A percentile compares a stretch with the other conserved stretches of the same genome.
These are phyloP conservation scores for Lodderomyces parapsilosis DNA, from an alignment of 1,139 yeast species.

Conservation along the genomic window DNA sequence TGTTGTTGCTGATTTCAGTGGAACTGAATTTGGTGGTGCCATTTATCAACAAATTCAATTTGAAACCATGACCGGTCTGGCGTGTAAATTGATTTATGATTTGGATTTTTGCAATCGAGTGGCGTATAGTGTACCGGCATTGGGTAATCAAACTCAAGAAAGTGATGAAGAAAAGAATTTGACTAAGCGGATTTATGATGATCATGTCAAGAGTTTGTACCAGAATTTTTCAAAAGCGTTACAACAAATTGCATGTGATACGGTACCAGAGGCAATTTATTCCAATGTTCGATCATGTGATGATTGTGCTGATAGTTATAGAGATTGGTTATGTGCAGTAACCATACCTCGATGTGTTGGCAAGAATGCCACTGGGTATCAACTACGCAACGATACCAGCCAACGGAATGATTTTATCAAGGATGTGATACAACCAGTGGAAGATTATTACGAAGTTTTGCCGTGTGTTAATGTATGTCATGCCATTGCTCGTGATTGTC, in stretches of 20 bases:
- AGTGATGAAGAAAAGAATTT: conserved; percentile 17
- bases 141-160: conserved; percentile 18
- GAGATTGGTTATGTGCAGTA: conserved; percentile 87
- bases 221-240: conserved; percentile 72
- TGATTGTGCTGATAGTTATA: conserved; percentile 71
- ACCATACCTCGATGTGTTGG: conserved; percentile 86
- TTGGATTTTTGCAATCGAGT: conserved; percentile 77
- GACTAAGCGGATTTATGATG: conserved; percentile 54
- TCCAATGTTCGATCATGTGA: conserved; percentile 74
- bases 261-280: conserved; percentile 63
- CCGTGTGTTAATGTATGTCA: conserved; percentile 87
- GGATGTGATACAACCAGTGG: conserved; percentile 55
- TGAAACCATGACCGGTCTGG: conserved; percentile 52
- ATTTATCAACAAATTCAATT: conserved; percentile 61
- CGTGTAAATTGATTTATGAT: conserved; percentile 74
- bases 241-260: conserved; percentile 76
- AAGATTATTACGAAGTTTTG: conserved; percentile 69
- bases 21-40: conserved; percentile 58
- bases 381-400: conserved; percentile 43
- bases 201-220: conserved; percentile 55
- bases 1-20: conserved; percentile 51
- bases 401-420: conserved; percentile 60
- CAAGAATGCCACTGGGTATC: conserved; percentile 44
- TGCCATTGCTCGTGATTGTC: conserved; percentile 79
- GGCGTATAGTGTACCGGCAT: conserved; percentile 85